Conservation (phyloP, 1,284 basidiomycete species). For the Boletus sp. region DNA sequence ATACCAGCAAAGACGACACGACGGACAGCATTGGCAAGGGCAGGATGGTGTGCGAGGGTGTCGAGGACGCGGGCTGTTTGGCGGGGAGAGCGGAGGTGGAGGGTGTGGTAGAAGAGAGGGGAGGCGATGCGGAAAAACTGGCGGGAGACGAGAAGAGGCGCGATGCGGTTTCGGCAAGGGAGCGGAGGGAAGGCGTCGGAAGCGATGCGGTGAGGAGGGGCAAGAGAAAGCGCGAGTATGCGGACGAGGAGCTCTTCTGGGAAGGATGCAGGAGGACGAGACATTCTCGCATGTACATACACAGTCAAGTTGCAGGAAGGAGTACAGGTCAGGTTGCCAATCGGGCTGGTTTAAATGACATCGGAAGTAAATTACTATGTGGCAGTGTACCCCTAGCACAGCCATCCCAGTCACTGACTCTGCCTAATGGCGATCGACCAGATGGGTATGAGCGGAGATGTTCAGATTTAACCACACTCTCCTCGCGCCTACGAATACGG, state of each 20-base stretch:
- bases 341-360: conserved; percentile 2
- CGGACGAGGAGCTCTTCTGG: conserved; percentile 56
- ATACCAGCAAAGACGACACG: conserved; percentile 37
- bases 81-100: conserved; percentile 38
- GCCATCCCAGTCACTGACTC: too few species aligned
- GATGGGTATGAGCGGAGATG: too few species aligned
- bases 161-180: conserved; percentile 25
- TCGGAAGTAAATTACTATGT: too few species aligned
- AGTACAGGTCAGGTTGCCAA: conserved; percentile 17
- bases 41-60: conserved; percentile 36
- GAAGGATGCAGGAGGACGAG: conserved; percentile 35
- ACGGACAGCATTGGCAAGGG: conserved; percentile 38
- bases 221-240: conserved; percentile 42
- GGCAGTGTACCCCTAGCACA: too few species aligned
- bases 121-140: conserved; percentile 50
- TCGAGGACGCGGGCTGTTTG: conserved; percentile 40
- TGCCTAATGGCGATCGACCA: too few species aligned
- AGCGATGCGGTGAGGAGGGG: conserved; percentile 22
- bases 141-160: conserved; percentile 46
- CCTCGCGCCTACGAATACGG: too few species aligned
- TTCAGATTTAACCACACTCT: too few species aligned
- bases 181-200: conserved; percentile 31
- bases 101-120: conserved; percentile 48
- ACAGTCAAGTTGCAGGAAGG: background rate
- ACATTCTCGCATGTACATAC: conserved; percentile 12